These are phyloP conservation scores for Aplosporella prunicola DNA, from an alignment of 2,329 filamentous ascomycete species.

Conservation along the genomic window DNA sequence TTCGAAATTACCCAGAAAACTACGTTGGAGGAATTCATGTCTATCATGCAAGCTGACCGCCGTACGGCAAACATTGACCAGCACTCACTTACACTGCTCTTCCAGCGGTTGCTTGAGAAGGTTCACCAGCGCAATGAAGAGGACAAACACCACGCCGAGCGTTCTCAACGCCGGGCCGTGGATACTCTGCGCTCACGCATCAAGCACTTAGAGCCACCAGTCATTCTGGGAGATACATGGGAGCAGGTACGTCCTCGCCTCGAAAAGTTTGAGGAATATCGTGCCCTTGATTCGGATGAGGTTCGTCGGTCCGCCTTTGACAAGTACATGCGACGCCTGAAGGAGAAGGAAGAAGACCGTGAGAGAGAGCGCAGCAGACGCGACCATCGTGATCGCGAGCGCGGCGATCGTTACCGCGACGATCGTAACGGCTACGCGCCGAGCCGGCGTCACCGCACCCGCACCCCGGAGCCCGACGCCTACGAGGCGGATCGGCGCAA, in stretches of 20 bases:
- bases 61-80: conserved; percentile 80
- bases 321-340: conserved; percentile 81
- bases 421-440: conserved; percentile 31
- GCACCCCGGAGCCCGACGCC: conserved; percentile 82
- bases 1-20: conserved; percentile 85
- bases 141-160: conserved; percentile 71
- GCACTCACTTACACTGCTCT: conserved; percentile 71
- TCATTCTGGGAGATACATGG: conserved; percentile 71
- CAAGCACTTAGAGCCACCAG: conserved; percentile 81
- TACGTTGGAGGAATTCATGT: conserved; percentile 77
- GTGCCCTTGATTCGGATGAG: conserved; percentile 73
- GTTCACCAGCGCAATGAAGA: conserved; percentile 73
- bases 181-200: conserved; percentile 79
- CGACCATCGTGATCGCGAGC: conserved; percentile 37
- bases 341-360: conserved; percentile 76
- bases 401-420: conserved; percentile 39
- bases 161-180: conserved; percentile 72
- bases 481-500: conserved; percentile 94
- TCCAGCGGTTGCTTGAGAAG: conserved; percentile 81
- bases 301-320: conserved; percentile 77
- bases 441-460: conserved; percentile 48
- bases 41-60: conserved; percentile 73
- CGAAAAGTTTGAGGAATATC: conserved; percentile 73
- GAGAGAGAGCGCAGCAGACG: conserved; percentile 43
- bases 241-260: conserved; percentile 76